Base-by-base conservation (phyloP, 2,329 filamentous ascomycete species). In the Aspergillus persii region DNA sequence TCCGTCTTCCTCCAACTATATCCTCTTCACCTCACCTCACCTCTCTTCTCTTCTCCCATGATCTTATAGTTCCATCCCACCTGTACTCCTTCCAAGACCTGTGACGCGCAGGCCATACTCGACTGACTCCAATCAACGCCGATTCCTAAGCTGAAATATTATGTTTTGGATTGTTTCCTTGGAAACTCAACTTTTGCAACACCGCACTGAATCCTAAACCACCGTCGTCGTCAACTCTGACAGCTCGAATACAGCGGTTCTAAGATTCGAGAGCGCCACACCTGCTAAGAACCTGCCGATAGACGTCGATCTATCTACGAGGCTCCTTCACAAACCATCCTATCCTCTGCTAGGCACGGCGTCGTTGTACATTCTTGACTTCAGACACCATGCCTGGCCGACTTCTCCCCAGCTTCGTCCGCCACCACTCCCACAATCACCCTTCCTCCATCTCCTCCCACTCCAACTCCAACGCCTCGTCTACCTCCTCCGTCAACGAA, bases 381-480 rank as follows among this genome's bases (percentile, higher is more conserved):
- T 36, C 39, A 33, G 33, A 61, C 66, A 71, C 58, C 36, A 77
- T 77, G 75, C 75, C 75, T 53, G 75, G 75, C 64, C 74, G 75
- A 64, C 67, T 77, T 31, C 69, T 77, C 59, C 68, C 75, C 65
- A 77, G 66, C 66, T 69, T 77, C 56, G 72, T 77, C 60, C 71
- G 75, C 65, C 68, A 71, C 56, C 70, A 69, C 49, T 60, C 69
- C 56, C 70, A 72, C 52, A 62, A 66, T 56, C 70, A 69, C 47
- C 60, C 69, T 57, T 68, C 69, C 41, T 69, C 69, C 5, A 59
- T 66, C 48, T 63, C 71, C 27, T 66, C 69, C 26, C 67, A 73
- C 53, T 76, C 74, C 48, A 74, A 73, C 54, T 76, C 74, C 48
- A 74, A 69, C 58, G 63, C 71, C 12, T 74, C 74, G 5, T 77